Conservation (phyloP, 192 early-diverging fungal genomes). For the Coemansia sp. region DNA sequence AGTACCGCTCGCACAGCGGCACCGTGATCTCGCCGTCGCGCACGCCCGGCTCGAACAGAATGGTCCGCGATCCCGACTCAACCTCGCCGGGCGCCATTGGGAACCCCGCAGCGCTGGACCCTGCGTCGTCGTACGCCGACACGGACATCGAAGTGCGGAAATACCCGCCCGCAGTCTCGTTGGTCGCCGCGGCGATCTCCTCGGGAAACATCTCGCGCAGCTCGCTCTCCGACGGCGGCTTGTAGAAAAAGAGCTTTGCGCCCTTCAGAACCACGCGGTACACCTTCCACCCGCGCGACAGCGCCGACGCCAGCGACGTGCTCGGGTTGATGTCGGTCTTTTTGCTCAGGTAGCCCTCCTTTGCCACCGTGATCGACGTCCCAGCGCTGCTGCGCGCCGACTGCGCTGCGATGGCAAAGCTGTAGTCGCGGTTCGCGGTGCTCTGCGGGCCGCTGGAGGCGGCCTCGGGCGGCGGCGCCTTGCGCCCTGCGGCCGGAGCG, state of each 20-base stretch:
- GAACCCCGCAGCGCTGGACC: conserved; percentile 33
- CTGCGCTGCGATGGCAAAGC: conserved; percentile 43
- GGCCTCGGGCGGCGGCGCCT: conserved; percentile 32
- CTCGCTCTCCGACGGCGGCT: conserved; percentile 58
- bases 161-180: conserved; percentile 50
- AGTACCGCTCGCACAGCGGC: conserved; percentile 57
- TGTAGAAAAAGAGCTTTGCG: conserved; percentile 75
- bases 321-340: conserved; percentile 68
- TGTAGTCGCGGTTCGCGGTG: conserved; percentile 40
- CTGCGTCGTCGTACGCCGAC: conserved; percentile 17
- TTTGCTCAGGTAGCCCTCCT: conserved; percentile 73
- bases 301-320: conserved; percentile 56
- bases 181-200: conserved; percentile 47
- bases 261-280: conserved; percentile 71
- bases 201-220: conserved; percentile 56
- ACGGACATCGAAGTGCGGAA: conserved; percentile 37
- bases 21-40: conserved; percentile 51
- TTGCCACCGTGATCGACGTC: conserved; percentile 20
- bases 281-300: conserved; percentile 72
- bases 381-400: conserved; percentile 45
- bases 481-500: conserved; percentile 16
- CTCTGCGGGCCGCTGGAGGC: conserved; percentile 4
- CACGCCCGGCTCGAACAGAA: conserved; percentile 62
- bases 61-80: conserved; percentile 53
- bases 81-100: conserved; percentile 59